Base-by-base conservation (phyloP, 2,329 filamentous ascomycete genomes). In the Trichophyton simii region DNA sequence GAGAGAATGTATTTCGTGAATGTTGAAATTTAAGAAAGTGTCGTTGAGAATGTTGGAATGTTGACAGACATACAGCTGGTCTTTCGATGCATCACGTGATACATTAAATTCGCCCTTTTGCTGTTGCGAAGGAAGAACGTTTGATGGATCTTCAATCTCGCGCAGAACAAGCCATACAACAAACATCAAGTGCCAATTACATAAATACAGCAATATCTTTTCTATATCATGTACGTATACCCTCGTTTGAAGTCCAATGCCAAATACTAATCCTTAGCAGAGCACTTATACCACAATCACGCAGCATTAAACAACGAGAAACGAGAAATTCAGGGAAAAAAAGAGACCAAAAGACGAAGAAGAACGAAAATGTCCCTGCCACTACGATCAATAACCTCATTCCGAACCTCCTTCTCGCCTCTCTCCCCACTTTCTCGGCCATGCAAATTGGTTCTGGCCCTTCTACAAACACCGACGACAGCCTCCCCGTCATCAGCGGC, bases 351-450 rank as follows among this genome's bases (percentile, higher is more conserved):
- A 11, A 38, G 34, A 38, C 34, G 34, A 52, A 52, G 18, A 7
- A 48, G 4, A 9, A 54, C 55, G 62, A 71, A 62, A 64, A 74
- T 72, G 73, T 63, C 73, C 52, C 71, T 76, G 65, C 73, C 74
- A 52, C 68, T 75, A 63, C 69, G 72, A 72, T 70, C 69, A 50
- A 76, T 78, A 66, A 92, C 91, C 73, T 84, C 90, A 73, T 85
- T 97, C 69, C 85, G 82, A 69, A 87, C 90, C 66, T 85, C 84
- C 73, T 96, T 97, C 84, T 96, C 95, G 77, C 92, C 94, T 44
- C 97, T 97, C 82, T 87, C 85, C 31, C 77, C 82, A 25, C 81
- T 82, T 72, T 86, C 89, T 65, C 91, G 90, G 71, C 87, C 91
- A 25, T 91, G 90, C 44, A 87, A 94, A 50, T 81, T 95, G 59